Evolutionary conservation across 129 eudicot species (phyloP).

Genomic region (Artemisia tridentata): DNA sequence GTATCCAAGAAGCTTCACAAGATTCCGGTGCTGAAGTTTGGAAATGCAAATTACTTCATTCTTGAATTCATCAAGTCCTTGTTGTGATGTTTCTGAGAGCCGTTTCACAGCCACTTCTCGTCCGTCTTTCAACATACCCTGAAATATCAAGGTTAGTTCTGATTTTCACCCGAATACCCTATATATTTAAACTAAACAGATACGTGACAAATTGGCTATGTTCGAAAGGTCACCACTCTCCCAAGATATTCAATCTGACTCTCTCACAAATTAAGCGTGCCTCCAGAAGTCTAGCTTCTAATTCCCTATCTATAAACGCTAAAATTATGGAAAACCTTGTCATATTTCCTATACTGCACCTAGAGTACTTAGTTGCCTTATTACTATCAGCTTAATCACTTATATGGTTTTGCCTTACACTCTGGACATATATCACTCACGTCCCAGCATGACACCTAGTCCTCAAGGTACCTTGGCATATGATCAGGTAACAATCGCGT

Average conservation of each 20-base stretch:
- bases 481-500: too few species aligned
- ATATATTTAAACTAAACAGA: too few species aligned
- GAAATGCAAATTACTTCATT: slow-evolving; percentile 30
- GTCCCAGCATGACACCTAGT: too few species aligned
- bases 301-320: background rate
- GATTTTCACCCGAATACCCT: background rate
- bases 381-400: too few species aligned
- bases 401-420: too few species aligned
- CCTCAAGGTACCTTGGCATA: too few species aligned
- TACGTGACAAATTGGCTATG: background rate
- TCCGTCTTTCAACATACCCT: slow-evolving; percentile 31
- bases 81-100: slow-evolving; percentile 27
- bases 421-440: too few species aligned
- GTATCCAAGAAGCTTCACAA: slow-evolving; percentile 40
- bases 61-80: slow-evolving; percentile 32
- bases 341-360: too few species aligned
- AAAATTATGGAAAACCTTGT: background rate
- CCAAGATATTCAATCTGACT: too few species aligned
- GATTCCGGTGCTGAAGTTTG: slow-evolving; percentile 37
- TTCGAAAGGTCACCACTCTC: background rate
- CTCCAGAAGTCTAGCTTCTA: too few species aligned
- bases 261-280: too few species aligned
- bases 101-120: slow-evolving; percentile 29
- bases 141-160: background rate
- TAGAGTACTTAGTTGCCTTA: too few species aligned